These are phyloP conservation scores for Lactarius sanguifluus DNA, from an alignment of 768 basidiomycete genomes.

Conservation along the genomic window DNA sequence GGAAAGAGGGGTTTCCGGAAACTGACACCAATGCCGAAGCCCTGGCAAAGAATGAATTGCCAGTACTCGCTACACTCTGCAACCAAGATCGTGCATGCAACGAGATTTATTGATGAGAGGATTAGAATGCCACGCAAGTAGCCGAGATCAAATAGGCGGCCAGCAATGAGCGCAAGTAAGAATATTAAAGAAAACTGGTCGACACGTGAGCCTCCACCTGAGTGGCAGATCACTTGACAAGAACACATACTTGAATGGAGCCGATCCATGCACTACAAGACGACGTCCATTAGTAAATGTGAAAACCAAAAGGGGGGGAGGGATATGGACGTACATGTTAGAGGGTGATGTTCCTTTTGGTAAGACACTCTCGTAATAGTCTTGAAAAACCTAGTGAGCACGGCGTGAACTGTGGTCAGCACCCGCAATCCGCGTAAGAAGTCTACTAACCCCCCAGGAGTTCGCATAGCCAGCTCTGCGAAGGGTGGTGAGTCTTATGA, in stretches of 20 bases:
- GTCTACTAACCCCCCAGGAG: conserved; percentile 65
- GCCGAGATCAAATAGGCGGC: conserved; percentile 74
- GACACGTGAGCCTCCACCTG: not conserved
- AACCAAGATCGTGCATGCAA: conserved; percentile 60
- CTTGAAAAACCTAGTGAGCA: conserved; percentile 60
- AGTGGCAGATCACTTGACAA: not conserved
- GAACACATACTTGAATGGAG: conserved; percentile 56
- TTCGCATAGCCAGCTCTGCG: conserved; percentile 67
- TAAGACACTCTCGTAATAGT: conserved; percentile 59
- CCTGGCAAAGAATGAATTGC: conserved; percentile 79
- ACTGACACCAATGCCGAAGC: conserved; percentile 62
- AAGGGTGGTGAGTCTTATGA: not conserved
- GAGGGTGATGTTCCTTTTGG: conserved; percentile 55
- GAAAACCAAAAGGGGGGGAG: not conserved
- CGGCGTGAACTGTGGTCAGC: conserved; percentile 7
- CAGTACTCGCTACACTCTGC: conserved; percentile 73
- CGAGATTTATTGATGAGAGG: conserved; percentile 48
- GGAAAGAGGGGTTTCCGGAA: too few species aligned
- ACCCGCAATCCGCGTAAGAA: not conserved
- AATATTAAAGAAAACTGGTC: conserved; percentile 61
- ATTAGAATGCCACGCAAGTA: conserved; percentile 55
- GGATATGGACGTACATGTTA: conserved; percentile 48
- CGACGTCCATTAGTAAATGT: not conserved
- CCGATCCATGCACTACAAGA: conserved; percentile 72
- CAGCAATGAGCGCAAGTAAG: conserved; percentile 59